These are phyloP conservation scores for Protomyces macrosporus DNA, from an alignment of 1,139 yeast species.

Conservation along the genomic window DNA sequence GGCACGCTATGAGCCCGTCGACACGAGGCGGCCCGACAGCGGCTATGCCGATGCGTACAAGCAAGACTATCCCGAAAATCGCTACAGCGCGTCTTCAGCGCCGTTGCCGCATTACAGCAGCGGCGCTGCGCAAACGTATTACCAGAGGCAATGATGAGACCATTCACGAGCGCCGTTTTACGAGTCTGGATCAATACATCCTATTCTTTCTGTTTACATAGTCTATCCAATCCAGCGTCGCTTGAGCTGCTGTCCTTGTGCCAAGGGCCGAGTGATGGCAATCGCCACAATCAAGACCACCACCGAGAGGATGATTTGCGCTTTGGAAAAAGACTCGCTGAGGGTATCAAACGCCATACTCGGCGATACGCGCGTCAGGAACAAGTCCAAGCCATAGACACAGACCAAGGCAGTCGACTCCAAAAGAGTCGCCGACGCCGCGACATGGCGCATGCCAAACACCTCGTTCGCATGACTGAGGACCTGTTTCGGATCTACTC, in stretches of 20 bases:
- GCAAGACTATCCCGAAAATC: neutral
- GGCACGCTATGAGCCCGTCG: neutral
- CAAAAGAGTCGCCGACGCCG: constrained; percentile 60
- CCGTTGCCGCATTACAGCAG: neutral
- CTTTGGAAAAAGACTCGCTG: constrained; percentile 60
- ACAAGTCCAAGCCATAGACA: constrained; percentile 59
- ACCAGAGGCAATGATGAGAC: neutral
- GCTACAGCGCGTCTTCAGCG: neutral
- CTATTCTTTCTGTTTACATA: neutral
- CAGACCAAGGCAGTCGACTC: constrained; percentile 80
- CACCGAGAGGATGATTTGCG: constrained; percentile 59
- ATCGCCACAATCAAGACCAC: constrained; percentile 48
- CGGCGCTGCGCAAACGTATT: neutral
- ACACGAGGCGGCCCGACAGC: neutral
- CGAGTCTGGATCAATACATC: neutral
- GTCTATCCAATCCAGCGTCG: constrained; percentile 19
- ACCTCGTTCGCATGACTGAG: constrained; percentile 41
- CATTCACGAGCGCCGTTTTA: neutral
- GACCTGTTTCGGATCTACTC: constrained; percentile 46
- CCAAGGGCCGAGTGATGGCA: constrained; percentile 55
- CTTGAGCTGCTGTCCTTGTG: constrained; percentile 33
- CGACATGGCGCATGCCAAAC: constrained; percentile 36
- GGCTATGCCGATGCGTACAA: neutral
- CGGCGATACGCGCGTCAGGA: constrained; percentile 73
- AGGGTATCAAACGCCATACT: constrained; percentile 79